phyloP scores from a whole-genome alignment of 805 yeast species.

The Lipomyces japonicus region DNA sequence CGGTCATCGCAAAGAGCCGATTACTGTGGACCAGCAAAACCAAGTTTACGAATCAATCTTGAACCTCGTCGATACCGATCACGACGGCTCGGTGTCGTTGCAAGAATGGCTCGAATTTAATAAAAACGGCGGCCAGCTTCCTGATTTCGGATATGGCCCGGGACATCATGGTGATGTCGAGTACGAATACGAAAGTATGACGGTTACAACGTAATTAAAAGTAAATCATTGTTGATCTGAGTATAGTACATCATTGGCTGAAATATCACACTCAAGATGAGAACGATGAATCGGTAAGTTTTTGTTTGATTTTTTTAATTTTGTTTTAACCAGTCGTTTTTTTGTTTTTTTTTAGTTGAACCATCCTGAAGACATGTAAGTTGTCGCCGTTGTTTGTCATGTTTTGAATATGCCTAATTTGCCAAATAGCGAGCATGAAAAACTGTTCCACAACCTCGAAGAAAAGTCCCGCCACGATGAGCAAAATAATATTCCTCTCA shows the following conservation, averaged over 20 bases:
- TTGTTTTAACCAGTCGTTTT: neutral
- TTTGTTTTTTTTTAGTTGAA: neutral
- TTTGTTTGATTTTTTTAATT: neutral
- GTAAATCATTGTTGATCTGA: conserved; percentile 47
- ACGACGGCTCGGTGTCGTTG: conserved; percentile 59
- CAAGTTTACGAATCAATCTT: conserved; percentile 56
- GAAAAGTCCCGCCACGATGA: conserved; percentile 19
- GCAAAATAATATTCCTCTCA: conserved; percentile 21
- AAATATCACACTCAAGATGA: conserved; percentile 42
- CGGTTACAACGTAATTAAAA: neutral
- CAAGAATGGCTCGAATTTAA: conserved; percentile 69
- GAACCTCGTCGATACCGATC: conserved; percentile 58
- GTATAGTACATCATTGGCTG: conserved; percentile 92
- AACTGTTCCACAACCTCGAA: conserved; percentile 24
- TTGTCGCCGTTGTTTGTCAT: neutral
- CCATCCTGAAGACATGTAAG: conserved; percentile 15
- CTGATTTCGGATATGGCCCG: conserved; percentile 89
- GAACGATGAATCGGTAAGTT: conserved; percentile 20
- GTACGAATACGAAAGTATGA: conserved; percentile 68
- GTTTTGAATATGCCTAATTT: conserved; percentile 6
- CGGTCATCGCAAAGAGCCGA: conserved; percentile 41
- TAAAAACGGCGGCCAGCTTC: conserved; percentile 64
- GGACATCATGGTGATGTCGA: conserved; percentile 95
- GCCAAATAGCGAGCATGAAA: conserved; percentile 22
- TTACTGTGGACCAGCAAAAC: conserved; percentile 51